phyloP scores from a whole-genome alignment of 345 rosid genomes.

The Gossypium arboreum region DNA sequence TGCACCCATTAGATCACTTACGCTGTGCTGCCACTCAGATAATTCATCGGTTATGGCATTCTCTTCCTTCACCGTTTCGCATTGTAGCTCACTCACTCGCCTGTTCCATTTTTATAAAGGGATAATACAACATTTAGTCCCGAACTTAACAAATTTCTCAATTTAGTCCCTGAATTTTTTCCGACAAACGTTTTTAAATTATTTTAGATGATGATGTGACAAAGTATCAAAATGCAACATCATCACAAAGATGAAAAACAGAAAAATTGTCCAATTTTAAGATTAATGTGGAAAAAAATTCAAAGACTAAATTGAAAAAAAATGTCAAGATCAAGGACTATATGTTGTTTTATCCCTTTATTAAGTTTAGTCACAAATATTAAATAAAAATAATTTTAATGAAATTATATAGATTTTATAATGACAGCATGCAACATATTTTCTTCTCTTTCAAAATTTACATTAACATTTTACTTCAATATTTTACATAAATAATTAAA shows the following conservation, averaged over 20 bases:
- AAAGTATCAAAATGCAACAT: too few relatives aligned
- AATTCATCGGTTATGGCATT: conserved; percentile 64
- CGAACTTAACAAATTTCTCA: too few relatives aligned
- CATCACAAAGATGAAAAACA: too few relatives aligned
- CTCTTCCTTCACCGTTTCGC: conserved; percentile 86
- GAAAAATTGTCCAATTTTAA: too few relatives aligned
- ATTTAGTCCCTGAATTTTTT: too few relatives aligned
- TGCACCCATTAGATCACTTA: conserved; percentile 36
- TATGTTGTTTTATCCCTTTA: background rate
- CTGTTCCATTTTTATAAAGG: conserved; percentile 25
- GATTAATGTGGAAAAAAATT: too few relatives aligned
- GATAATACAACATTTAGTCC: too few relatives aligned
- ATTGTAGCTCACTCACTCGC: conserved; percentile 80
- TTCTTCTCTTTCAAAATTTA: background rate
- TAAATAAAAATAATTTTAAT: background rate
- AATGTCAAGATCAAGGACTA: too few relatives aligned
- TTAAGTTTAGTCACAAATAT: background rate
- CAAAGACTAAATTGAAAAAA: too few relatives aligned
- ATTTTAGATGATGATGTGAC: too few relatives aligned
- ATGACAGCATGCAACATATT: background rate
- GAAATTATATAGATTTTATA: background rate
- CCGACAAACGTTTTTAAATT: too few relatives aligned
- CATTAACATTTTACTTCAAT: background rate
- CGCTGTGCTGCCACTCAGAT: conserved; percentile 75
- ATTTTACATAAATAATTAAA: too few relatives aligned